Evolutionary conservation across 164 flowering plant species (phyloP).

Genomic region (Sedum album): DNA sequence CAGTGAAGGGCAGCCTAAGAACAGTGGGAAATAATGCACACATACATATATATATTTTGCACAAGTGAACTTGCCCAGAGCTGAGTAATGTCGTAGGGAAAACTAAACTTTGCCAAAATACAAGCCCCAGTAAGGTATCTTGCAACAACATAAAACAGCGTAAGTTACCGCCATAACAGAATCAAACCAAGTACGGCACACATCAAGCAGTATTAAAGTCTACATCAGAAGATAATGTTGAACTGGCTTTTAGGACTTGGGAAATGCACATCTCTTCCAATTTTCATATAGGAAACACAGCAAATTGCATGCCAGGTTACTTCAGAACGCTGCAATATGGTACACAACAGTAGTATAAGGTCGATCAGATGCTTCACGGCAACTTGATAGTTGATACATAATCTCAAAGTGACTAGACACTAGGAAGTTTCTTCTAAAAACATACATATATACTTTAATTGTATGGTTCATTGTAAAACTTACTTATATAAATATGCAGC

Average conservation of each 20-base stretch:
- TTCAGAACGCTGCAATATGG: background rate
- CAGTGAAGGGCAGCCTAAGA: no score
- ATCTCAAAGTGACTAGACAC: background rate
- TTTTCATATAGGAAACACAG: background rate
- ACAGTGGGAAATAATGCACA: no score
- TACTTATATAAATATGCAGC: conserved; percentile 51
- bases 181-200: background rate
- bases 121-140: background rate
- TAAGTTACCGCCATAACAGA: background rate
- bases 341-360: background rate
- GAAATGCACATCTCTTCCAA: background rate
- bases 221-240: background rate
- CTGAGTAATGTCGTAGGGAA: background rate
- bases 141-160: background rate
- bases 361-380: background rate
- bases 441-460: background rate
- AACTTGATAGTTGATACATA: background rate
- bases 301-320: background rate
- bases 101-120: background rate
- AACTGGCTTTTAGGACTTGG: background rate
- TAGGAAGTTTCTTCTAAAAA: background rate
- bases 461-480: conserved; percentile 12
- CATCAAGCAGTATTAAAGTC: background rate
- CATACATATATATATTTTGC: background rate
- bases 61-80: background rate